These are phyloP conservation scores for Talaromyces verruculosus DNA, from an alignment of 2,329 filamentous ascomycete species.

Conservation along the genomic window DNA sequence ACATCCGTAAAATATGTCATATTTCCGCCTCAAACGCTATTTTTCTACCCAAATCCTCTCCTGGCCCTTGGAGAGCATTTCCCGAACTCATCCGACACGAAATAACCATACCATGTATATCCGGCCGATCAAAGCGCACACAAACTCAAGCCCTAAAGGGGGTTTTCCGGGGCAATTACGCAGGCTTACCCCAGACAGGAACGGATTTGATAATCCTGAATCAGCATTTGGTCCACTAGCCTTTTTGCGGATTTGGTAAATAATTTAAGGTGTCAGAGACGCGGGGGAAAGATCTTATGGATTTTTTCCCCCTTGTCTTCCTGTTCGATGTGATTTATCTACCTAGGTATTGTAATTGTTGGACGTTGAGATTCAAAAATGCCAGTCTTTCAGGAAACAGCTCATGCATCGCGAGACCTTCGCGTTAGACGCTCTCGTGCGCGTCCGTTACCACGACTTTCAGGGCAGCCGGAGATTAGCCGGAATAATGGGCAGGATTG, in stretches of 20 bases:
- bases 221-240: background rate
- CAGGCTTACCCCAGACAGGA: background rate
- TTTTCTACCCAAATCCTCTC: background rate
- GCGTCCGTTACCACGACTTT: conserved; percentile 39
- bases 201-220: background rate
- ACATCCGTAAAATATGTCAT: background rate
- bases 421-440: conserved; percentile 44
- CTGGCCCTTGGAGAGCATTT: background rate
- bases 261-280: background rate
- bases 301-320: background rate
- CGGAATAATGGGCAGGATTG: conserved; percentile 3
- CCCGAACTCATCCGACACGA: background rate
- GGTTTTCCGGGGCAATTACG: background rate
- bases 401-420: conserved; percentile 35
- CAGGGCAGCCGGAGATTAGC: conserved; percentile 24
- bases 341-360: background rate
- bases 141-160: background rate
- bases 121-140: background rate
- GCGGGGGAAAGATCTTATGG: background rate
- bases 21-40: background rate
- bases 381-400: conserved; percentile 11
- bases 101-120: background rate
- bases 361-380: background rate
- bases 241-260: background rate
- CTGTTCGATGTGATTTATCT: background rate